Evolutionary conservation across 129 eudicot genomes (phyloP).

Genomic region (Lactuca saligna): DNA sequence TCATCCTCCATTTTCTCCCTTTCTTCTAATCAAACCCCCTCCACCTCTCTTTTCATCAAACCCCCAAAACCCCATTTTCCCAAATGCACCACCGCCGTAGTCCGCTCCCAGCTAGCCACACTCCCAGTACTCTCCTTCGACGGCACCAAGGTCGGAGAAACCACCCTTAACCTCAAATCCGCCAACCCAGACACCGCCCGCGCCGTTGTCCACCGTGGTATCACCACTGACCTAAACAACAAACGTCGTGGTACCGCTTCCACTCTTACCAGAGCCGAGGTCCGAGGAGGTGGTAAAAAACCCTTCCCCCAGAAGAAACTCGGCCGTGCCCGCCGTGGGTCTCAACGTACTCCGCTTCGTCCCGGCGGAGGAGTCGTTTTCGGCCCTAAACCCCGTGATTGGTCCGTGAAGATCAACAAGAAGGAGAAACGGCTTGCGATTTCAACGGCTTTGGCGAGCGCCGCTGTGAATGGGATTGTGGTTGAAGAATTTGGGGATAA

Average conservation of each 20-base stretch:
- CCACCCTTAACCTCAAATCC: conserved; percentile 69
- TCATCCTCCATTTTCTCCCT: conserved; percentile 48
- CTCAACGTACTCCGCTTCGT: conserved; percentile 77
- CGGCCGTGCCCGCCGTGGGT: conserved; percentile 90
- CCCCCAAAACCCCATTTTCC: conserved; percentile 32
- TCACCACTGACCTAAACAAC: conserved; percentile 81
- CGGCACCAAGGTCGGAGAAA: conserved; percentile 67
- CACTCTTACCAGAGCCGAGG: conserved; percentile 94
- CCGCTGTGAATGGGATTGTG: conserved; percentile 56
- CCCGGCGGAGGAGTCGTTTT: conserved; percentile 95
- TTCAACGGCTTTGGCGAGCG: conserved; percentile 78
- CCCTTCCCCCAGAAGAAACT: conserved; percentile 90
- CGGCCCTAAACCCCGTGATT: conserved; percentile 92
- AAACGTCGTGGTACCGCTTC: conserved; percentile 95
- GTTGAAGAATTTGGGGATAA: conserved; percentile 81
- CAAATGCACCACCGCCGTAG: conserved; percentile 23
- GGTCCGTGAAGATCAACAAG: conserved; percentile 80
- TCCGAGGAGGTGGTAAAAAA: conserved; percentile 85
- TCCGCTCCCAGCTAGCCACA: conserved; percentile 55
- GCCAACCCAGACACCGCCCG: conserved; percentile 90
- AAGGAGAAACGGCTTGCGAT: conserved; percentile 84
- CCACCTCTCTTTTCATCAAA: conserved; percentile 33
- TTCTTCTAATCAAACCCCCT: conserved; percentile 28
- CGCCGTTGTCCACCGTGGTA: conserved; percentile 97
- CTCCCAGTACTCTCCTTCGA: conserved; percentile 89